Conservation (phyloP, 208 protist species). For the Crithidia bombi region DNA sequence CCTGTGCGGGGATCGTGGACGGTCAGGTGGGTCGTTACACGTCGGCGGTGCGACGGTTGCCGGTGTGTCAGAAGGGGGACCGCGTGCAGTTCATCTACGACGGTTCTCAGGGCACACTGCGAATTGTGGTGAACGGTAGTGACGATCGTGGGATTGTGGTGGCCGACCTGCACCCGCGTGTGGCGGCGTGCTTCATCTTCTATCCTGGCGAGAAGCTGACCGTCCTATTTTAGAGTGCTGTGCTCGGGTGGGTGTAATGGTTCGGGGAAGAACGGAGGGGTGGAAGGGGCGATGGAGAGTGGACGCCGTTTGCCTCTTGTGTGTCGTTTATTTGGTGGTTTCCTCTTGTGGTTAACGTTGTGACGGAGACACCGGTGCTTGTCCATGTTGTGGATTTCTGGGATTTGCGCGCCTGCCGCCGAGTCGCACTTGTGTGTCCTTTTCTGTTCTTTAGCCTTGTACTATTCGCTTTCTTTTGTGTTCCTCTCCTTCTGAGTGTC, state of each 20-base stretch:
- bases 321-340: neutral
- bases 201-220: constrained; percentile 80
- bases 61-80: constrained; percentile 68
- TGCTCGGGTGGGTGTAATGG: too few species aligned
- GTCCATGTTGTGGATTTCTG: too few species aligned
- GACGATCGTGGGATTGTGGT: constrained; percentile 61
- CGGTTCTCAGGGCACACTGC: constrained; percentile 38
- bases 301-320: neutral
- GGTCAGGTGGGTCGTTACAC: constrained; percentile 57
- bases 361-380: too few species aligned
- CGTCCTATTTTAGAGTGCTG: constrained; percentile 44
- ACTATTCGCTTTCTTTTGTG: constrained; percentile 9
- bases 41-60: constrained; percentile 45
- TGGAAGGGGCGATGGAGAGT: too few species aligned
- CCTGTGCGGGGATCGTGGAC: constrained; percentile 52
- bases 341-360: neutral
- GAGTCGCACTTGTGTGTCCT: neutral
- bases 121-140: constrained; percentile 53
- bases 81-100: constrained; percentile 68
- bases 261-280: too few species aligned
- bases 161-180: constrained; percentile 48
- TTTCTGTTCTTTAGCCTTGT: constrained; percentile 8
- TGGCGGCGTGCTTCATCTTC: constrained; percentile 86
- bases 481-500: neutral
- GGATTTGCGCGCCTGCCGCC: neutral